Evolutionary conservation across 176 grass and related monocot genomes (phyloP), one percentile per base, ranked within the genome.

Genomic region (Microstegium vimineum): DNA sequence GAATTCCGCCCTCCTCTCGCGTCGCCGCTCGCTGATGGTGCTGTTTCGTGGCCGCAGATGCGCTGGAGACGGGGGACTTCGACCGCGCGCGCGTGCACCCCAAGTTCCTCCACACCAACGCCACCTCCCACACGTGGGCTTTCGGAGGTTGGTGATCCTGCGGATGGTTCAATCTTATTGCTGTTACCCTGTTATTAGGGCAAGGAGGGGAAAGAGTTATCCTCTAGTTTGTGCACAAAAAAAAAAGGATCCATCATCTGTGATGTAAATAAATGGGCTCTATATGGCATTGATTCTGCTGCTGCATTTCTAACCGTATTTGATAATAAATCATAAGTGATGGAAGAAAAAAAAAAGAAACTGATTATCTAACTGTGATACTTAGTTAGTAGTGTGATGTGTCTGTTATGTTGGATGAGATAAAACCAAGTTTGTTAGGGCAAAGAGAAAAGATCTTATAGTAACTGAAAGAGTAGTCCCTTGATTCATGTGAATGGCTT

Each of bases 91-190:
- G 90, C 5, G 92, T 98, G 51, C 95, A 98, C 43, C 95, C 95
- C 0, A 98, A 98, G 84, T 98, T 98, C 60, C 86, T 98, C 37
- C 95, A 98, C 88, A 94, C 95, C 67, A 98, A 94, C 45, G 92
- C 92, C 45, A 97, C 94, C 42, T 97, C 94, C 20, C 92, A 94
- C 84, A 97, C 94, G 86, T 94, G 92, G 95, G 95, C 92, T 37
- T 98, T 98, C 46, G 92, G 95, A 93, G 95, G 95, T 97, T 69
- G 11, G 61, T 74, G 31, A 52, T 51, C 47, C 47, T 31, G 40
- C 7, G 59, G 45, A 20, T 73, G 66, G 33, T 34, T 73, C 2
- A 2, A 4, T 61, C 65, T 42, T 23, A 11, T 45, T 10, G 15
- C 20, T 54, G 18, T 54, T 57, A 57, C 52, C 52, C 22, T 57